These are phyloP conservation scores for Allium cepa DNA, from an alignment of 106 monocot genomes.

Conservation along the genomic window DNA sequence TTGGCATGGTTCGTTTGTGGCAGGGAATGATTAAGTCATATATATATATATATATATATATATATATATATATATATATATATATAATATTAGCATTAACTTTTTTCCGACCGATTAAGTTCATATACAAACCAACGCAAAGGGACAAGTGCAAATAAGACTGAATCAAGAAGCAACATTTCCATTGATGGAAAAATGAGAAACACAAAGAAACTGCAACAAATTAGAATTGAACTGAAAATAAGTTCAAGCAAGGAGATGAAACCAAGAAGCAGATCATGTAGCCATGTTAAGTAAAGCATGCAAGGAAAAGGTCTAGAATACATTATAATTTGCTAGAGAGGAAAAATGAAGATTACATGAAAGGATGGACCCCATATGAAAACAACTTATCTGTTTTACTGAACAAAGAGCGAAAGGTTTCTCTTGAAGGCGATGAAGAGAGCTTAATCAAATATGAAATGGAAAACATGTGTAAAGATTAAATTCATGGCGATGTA, in stretches of 20 bases:
- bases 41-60: no score
- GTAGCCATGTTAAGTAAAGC: constrained; percentile 13
- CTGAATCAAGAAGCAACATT: constrained; percentile 63
- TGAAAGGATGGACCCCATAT: constrained; percentile 24
- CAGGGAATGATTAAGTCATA: no score
- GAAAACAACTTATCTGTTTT: constrained; percentile 59
- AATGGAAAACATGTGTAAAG: constrained; percentile 4
- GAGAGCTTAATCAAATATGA: neutral
- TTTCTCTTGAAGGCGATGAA: constrained; percentile 13
- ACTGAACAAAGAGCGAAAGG: constrained; percentile 70
- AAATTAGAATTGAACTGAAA: constrained; percentile 48
- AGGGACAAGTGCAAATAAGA: constrained; percentile 49
- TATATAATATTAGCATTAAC: no score
- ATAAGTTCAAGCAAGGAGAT: constrained; percentile 52
- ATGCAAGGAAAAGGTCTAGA: constrained; percentile 51
- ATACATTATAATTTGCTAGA: constrained; percentile 25
- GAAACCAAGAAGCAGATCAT: constrained; percentile 51
- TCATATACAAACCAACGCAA: no score
- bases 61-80: no score
- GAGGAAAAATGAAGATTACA: constrained; percentile 11
- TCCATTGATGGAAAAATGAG: constrained; percentile 67
- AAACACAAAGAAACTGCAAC: constrained; percentile 76
- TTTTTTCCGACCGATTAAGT: no score
- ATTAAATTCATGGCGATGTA: neutral
- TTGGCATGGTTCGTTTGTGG: no score